Evolutionary conservation across 2,329 filamentous ascomycete species (phyloP).

Genomic region (Eutypella sp.): DNA sequence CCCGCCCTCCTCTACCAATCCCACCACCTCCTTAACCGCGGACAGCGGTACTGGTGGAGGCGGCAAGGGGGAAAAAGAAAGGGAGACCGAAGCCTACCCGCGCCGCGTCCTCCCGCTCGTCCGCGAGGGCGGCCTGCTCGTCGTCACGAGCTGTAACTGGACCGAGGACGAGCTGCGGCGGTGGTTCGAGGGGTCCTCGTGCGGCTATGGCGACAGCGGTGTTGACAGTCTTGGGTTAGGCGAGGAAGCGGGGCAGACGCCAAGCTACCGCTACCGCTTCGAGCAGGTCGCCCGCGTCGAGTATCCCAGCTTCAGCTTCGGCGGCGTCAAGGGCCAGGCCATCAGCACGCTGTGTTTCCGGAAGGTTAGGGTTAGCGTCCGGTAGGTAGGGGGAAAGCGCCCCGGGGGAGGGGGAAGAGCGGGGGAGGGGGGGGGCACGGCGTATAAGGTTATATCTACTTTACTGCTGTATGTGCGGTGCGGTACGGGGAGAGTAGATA

Average conservation of each 20-base stretch:
- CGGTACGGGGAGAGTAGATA: too few relatives aligned
- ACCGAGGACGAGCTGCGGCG: conserved; percentile 76
- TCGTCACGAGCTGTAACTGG: conserved; percentile 98
- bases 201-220: conserved; percentile 13
- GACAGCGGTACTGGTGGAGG: not conserved
- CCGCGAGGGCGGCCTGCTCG: conserved; percentile 63
- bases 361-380: conserved; percentile 29
- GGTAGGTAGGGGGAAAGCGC: not conserved
- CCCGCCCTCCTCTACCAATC: not conserved
- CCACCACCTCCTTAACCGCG: not conserved
- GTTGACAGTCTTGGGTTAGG: too few relatives aligned
- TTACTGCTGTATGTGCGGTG: too few relatives aligned
- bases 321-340: conserved; percentile 80
- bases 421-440: too few relatives aligned
- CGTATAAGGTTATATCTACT: too few relatives aligned
- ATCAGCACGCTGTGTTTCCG: conserved; percentile 83
- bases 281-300: conserved; percentile 63
- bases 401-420: too few relatives aligned
- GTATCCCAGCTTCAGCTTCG: conserved; percentile 86
- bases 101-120: conserved; percentile 64
- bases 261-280: too few relatives aligned
- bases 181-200: conserved; percentile 62
- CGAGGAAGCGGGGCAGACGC: too few relatives aligned
- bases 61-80: conserved; percentile 39
- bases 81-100: conserved; percentile 65